These are phyloP conservation scores for Coemansia sp. DNA, from an alignment of 192 early-diverging fungal species.

Conservation along the genomic window DNA sequence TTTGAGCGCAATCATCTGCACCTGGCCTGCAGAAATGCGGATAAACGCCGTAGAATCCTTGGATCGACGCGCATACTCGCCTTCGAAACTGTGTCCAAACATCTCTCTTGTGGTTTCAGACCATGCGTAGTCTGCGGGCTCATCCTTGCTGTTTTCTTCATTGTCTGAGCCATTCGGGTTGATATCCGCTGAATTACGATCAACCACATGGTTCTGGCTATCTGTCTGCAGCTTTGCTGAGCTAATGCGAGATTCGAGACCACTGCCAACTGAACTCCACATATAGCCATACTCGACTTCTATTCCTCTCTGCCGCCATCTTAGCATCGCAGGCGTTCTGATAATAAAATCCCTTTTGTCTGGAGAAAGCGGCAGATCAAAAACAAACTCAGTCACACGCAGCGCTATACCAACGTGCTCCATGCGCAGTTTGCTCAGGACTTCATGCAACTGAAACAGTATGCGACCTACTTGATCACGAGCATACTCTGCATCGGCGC, in stretches of 20 bases:
- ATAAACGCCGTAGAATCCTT: slow-evolving; percentile 52
- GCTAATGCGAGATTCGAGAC: slow-evolving; percentile 18
- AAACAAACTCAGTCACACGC: slow-evolving; percentile 37
- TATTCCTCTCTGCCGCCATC: slow-evolving; percentile 46
- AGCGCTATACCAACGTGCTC: slow-evolving; percentile 44
- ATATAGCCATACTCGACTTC: slow-evolving; percentile 42
- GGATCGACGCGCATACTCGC: slow-evolving; percentile 17
- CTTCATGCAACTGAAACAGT: slow-evolving; percentile 47
- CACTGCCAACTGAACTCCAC: slow-evolving; percentile 46
- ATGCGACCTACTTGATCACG: slow-evolving; percentile 28
- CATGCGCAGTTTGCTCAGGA: slow-evolving; percentile 47
- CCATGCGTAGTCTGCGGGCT: slow-evolving; percentile 16
- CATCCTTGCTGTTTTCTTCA: neutral
- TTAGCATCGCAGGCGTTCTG: slow-evolving; percentile 38
- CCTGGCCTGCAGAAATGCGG: slow-evolving; percentile 23
- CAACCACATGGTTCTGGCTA: neutral
- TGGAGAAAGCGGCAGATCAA: slow-evolving; percentile 44
- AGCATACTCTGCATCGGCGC: slow-evolving; percentile 3
- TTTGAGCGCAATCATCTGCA: slow-evolving; percentile 38
- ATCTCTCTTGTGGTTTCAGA: slow-evolving; percentile 10
- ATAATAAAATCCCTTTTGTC: slow-evolving; percentile 22
- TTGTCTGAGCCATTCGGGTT: neutral
- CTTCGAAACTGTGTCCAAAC: slow-evolving; percentile 25
- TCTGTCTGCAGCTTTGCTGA: slow-evolving; percentile 9
- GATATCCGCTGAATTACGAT: neutral